Percentiles rank a stretch among this genome's conserved stretches.
Conservation (phyloP, 208 protist genomes). For the Acanthamoeba triangularis region DNA sequence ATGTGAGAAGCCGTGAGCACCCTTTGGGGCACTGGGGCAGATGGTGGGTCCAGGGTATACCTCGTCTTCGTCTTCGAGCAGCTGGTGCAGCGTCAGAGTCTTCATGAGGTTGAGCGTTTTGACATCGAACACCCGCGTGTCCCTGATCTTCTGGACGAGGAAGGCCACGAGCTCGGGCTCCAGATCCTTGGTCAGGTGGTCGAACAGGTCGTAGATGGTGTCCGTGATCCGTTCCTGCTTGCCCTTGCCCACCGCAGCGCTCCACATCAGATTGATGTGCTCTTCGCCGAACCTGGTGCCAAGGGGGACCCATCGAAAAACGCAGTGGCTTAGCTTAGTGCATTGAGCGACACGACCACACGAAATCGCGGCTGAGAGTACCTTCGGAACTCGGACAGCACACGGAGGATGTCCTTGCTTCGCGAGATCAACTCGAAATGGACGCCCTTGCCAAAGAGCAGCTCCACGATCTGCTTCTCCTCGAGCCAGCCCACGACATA, state of each 20-base stretch:
- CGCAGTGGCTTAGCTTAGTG: too few relatives aligned
- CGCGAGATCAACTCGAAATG: conserved; percentile 70
- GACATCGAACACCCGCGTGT: conserved; percentile 26
- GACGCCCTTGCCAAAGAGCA: conserved; percentile 60
- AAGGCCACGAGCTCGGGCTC: conserved; percentile 39
- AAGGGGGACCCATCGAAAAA: too few relatives aligned
- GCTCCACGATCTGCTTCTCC: conserved; percentile 51
- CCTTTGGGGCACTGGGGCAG: background rate
- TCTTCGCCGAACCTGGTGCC: conserved; percentile 55
- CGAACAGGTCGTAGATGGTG: conserved; percentile 70
- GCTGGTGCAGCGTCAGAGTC: conserved; percentile 46
- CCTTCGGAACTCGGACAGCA: conserved; percentile 39
- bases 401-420: conserved; percentile 58
- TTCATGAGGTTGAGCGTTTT: conserved; percentile 61
- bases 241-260: conserved; percentile 55
- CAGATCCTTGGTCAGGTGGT: conserved; percentile 22
- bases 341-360: background rate
- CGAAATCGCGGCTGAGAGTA: background rate
- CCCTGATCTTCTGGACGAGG: conserved; percentile 41
- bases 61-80: conserved; percentile 21
- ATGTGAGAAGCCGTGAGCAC: background rate
- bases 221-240: conserved; percentile 73
- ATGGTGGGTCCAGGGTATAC: too few relatives aligned
- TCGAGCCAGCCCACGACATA: conserved; percentile 27
- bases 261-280: conserved; percentile 68